Evolutionary conservation across 2,329 filamentous ascomycete genomes (phyloP).

Genomic region (Incumbomyces delicatus): DNA sequence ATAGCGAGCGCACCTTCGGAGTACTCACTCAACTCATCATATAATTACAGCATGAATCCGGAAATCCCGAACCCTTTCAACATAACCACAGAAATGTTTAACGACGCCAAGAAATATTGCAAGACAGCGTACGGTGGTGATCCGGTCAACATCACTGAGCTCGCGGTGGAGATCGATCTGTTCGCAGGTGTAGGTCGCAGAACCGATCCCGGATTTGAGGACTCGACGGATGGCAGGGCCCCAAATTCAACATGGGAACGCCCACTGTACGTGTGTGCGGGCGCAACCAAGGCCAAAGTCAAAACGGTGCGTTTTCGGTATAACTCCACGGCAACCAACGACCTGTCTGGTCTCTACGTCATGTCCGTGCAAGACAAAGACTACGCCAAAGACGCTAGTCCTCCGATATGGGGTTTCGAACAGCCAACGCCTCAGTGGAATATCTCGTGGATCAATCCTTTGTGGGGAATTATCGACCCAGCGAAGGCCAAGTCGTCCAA

Average conservation of each 20-base stretch:
- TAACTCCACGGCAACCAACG: slow-evolving; percentile 24
- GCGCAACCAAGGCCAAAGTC: slow-evolving; percentile 33
- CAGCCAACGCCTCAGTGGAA: slow-evolving; percentile 20
- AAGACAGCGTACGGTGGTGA: slow-evolving; percentile 24
- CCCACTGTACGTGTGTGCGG: slow-evolving; percentile 38
- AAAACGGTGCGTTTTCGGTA: slow-evolving; percentile 37
- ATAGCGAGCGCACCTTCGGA: background rate
- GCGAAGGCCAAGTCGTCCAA: slow-evolving; percentile 23
- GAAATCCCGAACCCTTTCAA: slow-evolving; percentile 7
- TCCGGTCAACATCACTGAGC: slow-evolving; percentile 34
- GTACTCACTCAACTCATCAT: background rate
- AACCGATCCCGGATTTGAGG: slow-evolving; percentile 28
- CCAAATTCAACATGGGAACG: slow-evolving; percentile 34
- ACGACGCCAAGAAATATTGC: slow-evolving; percentile 22
- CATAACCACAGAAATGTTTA: slow-evolving; percentile 22
- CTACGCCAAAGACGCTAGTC: slow-evolving; percentile 24
- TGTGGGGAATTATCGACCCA: slow-evolving; percentile 33
- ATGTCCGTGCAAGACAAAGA: slow-evolving; percentile 28
- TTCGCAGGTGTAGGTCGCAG: slow-evolving; percentile 32
- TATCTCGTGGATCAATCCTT: slow-evolving; percentile 20
- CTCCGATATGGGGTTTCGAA: slow-evolving; percentile 31
- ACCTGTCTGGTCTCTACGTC: slow-evolving; percentile 23
- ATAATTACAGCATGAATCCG: slow-evolving; percentile 2
- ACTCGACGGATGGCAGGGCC: slow-evolving; percentile 30
- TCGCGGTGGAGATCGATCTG: slow-evolving; percentile 32